Base-by-base conservation (phyloP, 345 rosid species). In the Eucalyptus marginata region DNA sequence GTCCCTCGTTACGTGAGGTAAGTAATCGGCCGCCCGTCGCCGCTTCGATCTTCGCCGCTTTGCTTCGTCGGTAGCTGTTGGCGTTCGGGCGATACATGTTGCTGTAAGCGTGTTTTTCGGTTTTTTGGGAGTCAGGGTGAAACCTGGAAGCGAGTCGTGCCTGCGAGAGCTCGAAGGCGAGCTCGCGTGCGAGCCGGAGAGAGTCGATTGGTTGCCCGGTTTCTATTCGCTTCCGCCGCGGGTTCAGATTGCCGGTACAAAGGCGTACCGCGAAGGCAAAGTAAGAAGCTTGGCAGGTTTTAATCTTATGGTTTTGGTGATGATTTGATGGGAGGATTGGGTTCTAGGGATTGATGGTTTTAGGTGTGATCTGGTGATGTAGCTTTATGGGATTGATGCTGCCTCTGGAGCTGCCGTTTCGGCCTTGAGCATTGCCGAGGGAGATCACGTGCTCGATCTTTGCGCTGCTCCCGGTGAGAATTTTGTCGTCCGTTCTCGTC, bases 311-410 rank as follows among this genome's bases (percentile, higher is more conserved):
- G 25, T 31, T 7, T 83, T 29, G 25, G 29, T 46, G 27, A 33
- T 59, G 51, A 43, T 40, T 20, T 6, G 13, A 7, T 76, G 29
- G 47, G 83, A 1, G 29, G 83, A 40, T 40, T 76, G 40, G 83
- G 83, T 11, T 40, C 83, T 76, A 40, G 83, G 2, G 47, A 40
- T 16, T 29, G 51, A 76, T 84, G 24, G 71, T 46, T 52, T 47
- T 40, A n/a, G 66, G 25, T 44, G 79, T 33, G 54, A 17, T 49
- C 87, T 76, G 87, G 83, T 64, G 52, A 56, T 92, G 85, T 90
- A 96, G 99, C 92, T 97, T 86, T 97, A 95, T 94, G 99, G 99
- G 86, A 95, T 97, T 64, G 98, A 96, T 90, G 98, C 98, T 80
- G 98, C 99, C 88, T 97, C 99, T 8, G 99, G 98, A 43, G 98